A percentile compares a stretch with the other conserved stretches of the same genome.
phyloP scores from a whole-genome alignment of 371 early-diverging fungal species.

The Lichtheimia ramosa region DNA sequence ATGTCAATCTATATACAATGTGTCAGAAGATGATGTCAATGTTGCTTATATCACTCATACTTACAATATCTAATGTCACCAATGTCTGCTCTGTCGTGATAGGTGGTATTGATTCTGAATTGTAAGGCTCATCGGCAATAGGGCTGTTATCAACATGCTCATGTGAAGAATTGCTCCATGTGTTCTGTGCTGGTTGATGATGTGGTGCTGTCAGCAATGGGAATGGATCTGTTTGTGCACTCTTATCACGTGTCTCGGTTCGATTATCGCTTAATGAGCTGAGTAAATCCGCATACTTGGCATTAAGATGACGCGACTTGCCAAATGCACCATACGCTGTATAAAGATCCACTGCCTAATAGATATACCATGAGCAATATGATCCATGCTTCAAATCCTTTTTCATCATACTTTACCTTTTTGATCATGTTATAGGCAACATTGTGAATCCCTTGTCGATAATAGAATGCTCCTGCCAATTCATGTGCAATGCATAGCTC shows the following conservation, averaged over 20 bases:
- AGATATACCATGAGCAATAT: background rate
- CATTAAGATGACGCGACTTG: conserved; percentile 31
- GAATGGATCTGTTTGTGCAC: conserved; percentile 43
- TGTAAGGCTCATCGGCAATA: conserved; percentile 28
- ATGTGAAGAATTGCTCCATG: conserved; percentile 27
- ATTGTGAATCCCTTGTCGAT: conserved; percentile 31
- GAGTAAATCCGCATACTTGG: conserved; percentile 25
- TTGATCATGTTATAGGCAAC: conserved; percentile 33
- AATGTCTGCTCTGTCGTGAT: conserved; percentile 47
- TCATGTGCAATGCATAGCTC: conserved; percentile 38
- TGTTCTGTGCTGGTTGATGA: background rate
- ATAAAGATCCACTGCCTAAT: conserved; percentile 29
- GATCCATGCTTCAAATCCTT: background rate
- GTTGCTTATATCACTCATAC: conserved; percentile 3
- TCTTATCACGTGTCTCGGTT: conserved; percentile 26
- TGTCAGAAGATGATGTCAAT: no score
- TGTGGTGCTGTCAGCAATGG: conserved; percentile 36
- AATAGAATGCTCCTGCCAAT: conserved; percentile 39
- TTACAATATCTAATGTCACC: conserved; percentile 43
- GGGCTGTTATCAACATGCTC: conserved; percentile 9
- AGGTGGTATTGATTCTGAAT: conserved; percentile 18
- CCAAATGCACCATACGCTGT: conserved; percentile 36
- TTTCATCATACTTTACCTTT: conserved; percentile 17
- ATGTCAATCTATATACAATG: conserved; percentile 21
- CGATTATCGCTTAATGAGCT: conserved; percentile 29